Base-by-base conservation (phyloP, 345 rosid species). In the Pistacia integerrima region DNA sequence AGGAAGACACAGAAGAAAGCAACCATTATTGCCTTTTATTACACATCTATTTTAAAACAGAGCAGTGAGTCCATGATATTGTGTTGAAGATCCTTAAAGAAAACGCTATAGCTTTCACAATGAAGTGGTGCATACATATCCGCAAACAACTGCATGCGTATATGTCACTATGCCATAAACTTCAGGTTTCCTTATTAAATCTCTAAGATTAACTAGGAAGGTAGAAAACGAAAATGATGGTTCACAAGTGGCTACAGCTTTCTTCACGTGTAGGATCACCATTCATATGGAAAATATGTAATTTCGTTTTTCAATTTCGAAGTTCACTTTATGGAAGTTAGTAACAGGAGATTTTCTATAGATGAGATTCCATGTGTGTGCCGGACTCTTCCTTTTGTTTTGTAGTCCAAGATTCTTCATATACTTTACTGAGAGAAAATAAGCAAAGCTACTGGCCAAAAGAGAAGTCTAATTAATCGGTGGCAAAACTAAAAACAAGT, bases 101-200 rank as follows among this genome's bases (percentile, higher is more conserved):
- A 54, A 69, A 70, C 52, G 4, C 62, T 58, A 1, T 2, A 20
- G 41, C 36, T 68, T 48, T 25, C 72, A 5, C 5, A 48, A 48
- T 10, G 18, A 4, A 14, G 8, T 11, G 52, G 14, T 6, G 13
- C 57, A 22, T 16, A 20, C 30, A 58, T 20, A 8, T 3, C 57
- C 58, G 14, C 72, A 68, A 22, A 20, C 56, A 55, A 30, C 11
- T n/a, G 55, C 74, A 71, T 22, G 74, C 54, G 35, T 12, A 4
- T 6, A n/a, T 3, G 17, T 70, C 41, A 36, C 1, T 2, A 36
- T n/a, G 11, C 74, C 18, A 7, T 25, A 18, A 54, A 22, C 38
- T 56, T 38, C 36, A 38, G 11, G 12, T 38, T 58, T 5, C 28
- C 28, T 38, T 36, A 35, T 8, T n/a, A 3, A 33, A 41, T 41